Evolutionary conservation across 768 basidiomycete species (phyloP), one percentile per base, ranked within the genome.

Genomic region (Leucocoprinus leucothites): DNA sequence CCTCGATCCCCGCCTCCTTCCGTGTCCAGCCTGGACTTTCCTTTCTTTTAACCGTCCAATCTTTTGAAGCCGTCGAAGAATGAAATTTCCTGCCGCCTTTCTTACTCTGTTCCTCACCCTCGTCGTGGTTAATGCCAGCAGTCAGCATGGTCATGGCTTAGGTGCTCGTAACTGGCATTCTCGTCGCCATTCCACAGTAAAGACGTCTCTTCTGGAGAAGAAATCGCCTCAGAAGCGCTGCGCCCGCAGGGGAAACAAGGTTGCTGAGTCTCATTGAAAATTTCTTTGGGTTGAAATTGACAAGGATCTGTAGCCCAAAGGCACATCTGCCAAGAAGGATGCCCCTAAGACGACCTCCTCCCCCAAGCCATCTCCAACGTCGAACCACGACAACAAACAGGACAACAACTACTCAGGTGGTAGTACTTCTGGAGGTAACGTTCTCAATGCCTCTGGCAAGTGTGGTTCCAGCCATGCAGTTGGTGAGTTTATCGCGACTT

Each of bases 1-100:
- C 35, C 57, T 56, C 47, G 61, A n/a, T n/a, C 11, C 31, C 31
- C 31, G 11, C 31, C 31, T 31, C 11, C 31, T 11, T 31, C 31
- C 6, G 5, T 31, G 31, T 11, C 31, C 6, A 31, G 31, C 31
- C 31, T 31, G 31, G 31, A 11, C 31, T 31, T 31, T 31, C 55
- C 36, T 60, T 26, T 66, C 51, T 24, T 58, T 51, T 28, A 34
- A 26, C 18, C 28, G 57, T 59, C 34, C 14, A 60, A 53, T 55
- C 60, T 49, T 26, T 63, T 64, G 6, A 31, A 31, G 31, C 31
- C 31, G 5, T 51, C 44, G 44, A 43, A 53, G 47, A 51, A 60
- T 82, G 81, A 80, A 74, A 72, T 56, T 77, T 58, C 61, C 70
- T 50, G 63, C 73, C 59, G 64, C 77, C 35, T 28, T 74, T 38